Conservation (phyloP, 139 green algal species). For the Chlamydomonas incerta region DNA sequence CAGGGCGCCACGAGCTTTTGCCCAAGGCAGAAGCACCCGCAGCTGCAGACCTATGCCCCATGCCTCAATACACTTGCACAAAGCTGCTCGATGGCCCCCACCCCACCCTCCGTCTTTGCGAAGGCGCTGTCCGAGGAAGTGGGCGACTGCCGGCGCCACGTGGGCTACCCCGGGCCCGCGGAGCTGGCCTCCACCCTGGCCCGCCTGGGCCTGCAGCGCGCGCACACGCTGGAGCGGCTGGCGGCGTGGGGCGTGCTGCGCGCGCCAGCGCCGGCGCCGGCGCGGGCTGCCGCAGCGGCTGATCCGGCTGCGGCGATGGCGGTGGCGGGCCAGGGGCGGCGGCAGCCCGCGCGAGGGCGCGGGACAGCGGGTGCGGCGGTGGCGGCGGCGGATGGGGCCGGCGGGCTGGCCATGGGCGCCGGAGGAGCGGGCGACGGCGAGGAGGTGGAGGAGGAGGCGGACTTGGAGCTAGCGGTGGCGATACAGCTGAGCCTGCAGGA, state of each 20-base stretch:
- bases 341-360: no score
- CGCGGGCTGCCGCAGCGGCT: no score
- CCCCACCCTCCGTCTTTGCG: no score
- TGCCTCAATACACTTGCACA: no score
- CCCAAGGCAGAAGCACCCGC: no score
- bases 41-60: background rate
- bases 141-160: slow-evolving; percentile 48
- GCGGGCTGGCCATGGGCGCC: no score
- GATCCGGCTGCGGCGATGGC: background rate
- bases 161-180: slow-evolving; percentile 28
- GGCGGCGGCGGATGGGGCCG: no score
- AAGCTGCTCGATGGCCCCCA: no score
- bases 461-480: background rate
- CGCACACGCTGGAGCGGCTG: slow-evolving; percentile 30
- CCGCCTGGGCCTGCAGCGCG: slow-evolving; percentile 11
- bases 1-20: no score
- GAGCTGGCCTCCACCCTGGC: slow-evolving; percentile 41
- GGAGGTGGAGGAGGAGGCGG: background rate
- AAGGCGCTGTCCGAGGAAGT: slow-evolving; percentile 34
- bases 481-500: slow-evolving; percentile 26
- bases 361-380: background rate
- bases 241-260: slow-evolving; percentile 37
- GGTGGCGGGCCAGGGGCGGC: no score
- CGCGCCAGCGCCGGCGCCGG: background rate
- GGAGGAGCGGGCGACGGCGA: background rate